Conservation (phyloP, 345 rosid genomes). For the Linum usitatissimum region DNA sequence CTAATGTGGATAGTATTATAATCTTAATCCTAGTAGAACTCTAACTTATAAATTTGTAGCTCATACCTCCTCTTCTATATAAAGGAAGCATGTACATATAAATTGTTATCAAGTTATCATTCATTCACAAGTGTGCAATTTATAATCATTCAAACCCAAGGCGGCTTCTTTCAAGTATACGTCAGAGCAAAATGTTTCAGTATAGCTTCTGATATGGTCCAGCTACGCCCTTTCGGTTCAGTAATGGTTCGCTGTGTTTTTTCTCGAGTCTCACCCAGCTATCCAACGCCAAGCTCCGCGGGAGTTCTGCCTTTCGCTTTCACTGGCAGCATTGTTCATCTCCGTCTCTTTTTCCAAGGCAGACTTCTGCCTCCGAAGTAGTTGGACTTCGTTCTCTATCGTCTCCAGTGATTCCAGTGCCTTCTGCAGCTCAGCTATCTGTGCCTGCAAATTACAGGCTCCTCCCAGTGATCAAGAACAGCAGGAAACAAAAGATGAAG, state of each 20-base stretch:
- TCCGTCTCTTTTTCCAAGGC: conserved; percentile 59
- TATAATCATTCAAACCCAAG: background rate
- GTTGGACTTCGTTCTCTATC: conserved; percentile 71
- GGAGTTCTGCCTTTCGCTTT: conserved; percentile 49
- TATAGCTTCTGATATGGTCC: background rate
- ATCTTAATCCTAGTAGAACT: too few relatives aligned
- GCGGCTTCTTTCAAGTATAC: background rate
- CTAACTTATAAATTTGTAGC: too few relatives aligned
- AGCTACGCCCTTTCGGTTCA: background rate
- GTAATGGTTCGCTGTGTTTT: background rate
- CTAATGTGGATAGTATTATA: too few relatives aligned
- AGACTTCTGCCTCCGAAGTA: conserved; percentile 66
- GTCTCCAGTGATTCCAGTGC: conserved; percentile 60
- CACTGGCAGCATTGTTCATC: conserved; percentile 21
- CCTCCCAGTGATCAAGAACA: background rate
- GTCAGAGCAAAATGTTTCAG: background rate
- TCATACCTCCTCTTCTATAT: too few relatives aligned
- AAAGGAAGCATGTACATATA: too few relatives aligned
- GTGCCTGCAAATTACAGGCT: conserved; percentile 48
- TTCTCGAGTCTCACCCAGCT: conserved; percentile 23
- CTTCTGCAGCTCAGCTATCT: conserved; percentile 77
- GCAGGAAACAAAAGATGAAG: background rate
- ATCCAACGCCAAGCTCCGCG: conserved; percentile 81
- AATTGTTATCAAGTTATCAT: too few relatives aligned
- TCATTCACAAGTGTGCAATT: too few relatives aligned